Evolutionary conservation across 164 flowering plant genomes (phyloP).

Genomic region (Liquidambar formosana): DNA sequence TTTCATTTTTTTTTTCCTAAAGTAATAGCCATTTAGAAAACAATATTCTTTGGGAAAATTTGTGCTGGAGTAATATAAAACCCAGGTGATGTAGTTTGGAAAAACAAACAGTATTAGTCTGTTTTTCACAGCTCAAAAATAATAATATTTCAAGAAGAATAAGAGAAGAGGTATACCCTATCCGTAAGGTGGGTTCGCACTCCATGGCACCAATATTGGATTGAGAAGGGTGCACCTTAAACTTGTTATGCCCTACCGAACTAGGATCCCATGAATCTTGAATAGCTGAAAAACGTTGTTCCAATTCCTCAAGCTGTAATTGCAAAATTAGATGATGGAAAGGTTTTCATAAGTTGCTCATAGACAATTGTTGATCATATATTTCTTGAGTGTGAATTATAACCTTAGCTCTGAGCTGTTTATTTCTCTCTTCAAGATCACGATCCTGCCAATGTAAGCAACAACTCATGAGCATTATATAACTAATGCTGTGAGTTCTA

Average conservation of each 20-base stretch:
- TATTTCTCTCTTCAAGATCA: constrained; percentile 23
- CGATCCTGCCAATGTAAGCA: constrained; percentile 16
- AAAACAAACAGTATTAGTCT: too few relatives aligned
- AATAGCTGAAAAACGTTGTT: neutral
- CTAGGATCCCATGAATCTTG: constrained; percentile 1
- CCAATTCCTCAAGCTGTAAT: constrained; percentile 8
- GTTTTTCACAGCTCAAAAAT: too few relatives aligned
- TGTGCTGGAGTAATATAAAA: too few relatives aligned
- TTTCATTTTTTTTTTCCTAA: too few relatives aligned
- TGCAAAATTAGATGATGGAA: neutral
- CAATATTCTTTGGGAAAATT: neutral
- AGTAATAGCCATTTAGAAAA: too few relatives aligned
- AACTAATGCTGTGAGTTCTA: too few relatives aligned
- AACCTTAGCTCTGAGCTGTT: constrained; percentile 26
- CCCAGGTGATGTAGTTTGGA: neutral
- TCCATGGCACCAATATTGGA: neutral
- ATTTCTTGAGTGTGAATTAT: too few relatives aligned
- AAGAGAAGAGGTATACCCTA: neutral
- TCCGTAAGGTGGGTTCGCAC: neutral
- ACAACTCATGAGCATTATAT: neutral
- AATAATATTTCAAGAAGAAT: neutral
- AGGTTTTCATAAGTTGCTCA: too few relatives aligned
- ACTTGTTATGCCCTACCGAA: neutral
- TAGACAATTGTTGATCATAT: too few relatives aligned
- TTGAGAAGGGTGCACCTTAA: neutral